These are phyloP conservation scores for Hypoxylon cercidicola DNA, from an alignment of 495 filamentous ascomycete species.

Conservation along the genomic window DNA sequence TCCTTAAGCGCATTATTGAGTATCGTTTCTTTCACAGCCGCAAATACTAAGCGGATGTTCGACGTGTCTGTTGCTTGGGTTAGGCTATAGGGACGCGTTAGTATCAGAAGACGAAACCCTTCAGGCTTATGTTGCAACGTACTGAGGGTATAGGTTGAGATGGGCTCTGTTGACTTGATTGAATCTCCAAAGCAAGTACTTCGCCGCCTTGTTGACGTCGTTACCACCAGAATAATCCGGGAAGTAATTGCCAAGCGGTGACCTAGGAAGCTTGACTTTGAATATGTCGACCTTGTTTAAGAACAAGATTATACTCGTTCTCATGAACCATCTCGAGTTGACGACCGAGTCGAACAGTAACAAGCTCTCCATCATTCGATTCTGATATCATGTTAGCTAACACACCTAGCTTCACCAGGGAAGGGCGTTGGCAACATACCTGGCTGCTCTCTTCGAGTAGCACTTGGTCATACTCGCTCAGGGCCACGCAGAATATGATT, in stretches of 20 bases:
- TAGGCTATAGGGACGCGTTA: slow-evolving; percentile 67
- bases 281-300: slow-evolving; percentile 99
- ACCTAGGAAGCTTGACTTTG: slow-evolving; percentile 89
- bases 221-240: slow-evolving; percentile 97
- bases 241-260: slow-evolving; percentile 91
- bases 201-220: slow-evolving; percentile 96
- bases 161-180: slow-evolving; percentile 98
- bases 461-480: slow-evolving; percentile 99
- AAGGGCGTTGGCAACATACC: slow-evolving; percentile 58
- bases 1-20: slow-evolving; percentile 98
- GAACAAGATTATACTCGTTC: slow-evolving; percentile 98
- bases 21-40: slow-evolving; percentile 98
- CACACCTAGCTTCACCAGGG: not conserved
- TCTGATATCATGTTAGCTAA: slow-evolving; percentile 62
- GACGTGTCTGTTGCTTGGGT: slow-evolving; percentile 99
- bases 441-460: slow-evolving; percentile 97
- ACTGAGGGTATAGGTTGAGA: slow-evolving; percentile 98
- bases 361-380: slow-evolving; percentile 98
- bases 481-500: slow-evolving; percentile 98
- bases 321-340: slow-evolving; percentile 98
- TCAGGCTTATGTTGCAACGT: slow-evolving; percentile 53
- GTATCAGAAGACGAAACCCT: slow-evolving; percentile 26
- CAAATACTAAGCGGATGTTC: slow-evolving; percentile 97
- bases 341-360: slow-evolving; percentile 99
- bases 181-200: slow-evolving; percentile 97